These are phyloP conservation scores for Pleurotus sapidus DNA, from an alignment of 768 basidiomycete species.

Conservation along the genomic window DNA sequence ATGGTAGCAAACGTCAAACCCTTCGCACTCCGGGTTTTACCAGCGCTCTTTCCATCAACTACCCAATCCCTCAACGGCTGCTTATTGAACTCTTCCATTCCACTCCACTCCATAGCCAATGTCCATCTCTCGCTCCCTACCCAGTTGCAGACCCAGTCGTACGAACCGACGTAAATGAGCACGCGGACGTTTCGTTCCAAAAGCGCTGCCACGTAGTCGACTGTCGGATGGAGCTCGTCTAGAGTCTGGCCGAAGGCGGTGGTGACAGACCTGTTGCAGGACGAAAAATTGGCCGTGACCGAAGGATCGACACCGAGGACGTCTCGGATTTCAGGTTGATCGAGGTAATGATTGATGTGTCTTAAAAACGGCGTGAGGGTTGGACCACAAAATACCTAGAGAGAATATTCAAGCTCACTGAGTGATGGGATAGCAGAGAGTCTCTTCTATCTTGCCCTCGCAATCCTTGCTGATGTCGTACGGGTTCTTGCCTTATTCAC, in stretches of 20 bases:
- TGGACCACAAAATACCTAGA: neutral
- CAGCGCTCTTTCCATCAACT: conserved; percentile 51
- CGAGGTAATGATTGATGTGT: conserved; percentile 59
- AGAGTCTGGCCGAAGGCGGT: conserved; percentile 42
- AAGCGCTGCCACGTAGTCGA: conserved; percentile 31
- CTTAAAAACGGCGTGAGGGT: conserved; percentile 25
- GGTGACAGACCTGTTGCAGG: conserved; percentile 36
- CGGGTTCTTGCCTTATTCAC: conserved; percentile 47
- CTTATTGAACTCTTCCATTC: conserved; percentile 41
- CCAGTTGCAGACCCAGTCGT: conserved; percentile 62
- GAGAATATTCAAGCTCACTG: neutral
- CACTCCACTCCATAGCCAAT: conserved; percentile 57
- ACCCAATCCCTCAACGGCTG: conserved; percentile 50
- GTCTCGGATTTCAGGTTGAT: conserved; percentile 48
- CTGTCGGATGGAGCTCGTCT: conserved; percentile 43
- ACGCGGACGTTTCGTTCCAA: conserved; percentile 53
- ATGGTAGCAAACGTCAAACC: conserved; percentile 60
- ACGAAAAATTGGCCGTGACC: conserved; percentile 29
- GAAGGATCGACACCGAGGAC: conserved; percentile 62
- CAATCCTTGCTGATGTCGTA: conserved; percentile 72
- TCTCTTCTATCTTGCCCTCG: conserved; percentile 40
- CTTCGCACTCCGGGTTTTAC: conserved; percentile 51
- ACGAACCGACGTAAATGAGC: conserved; percentile 52
- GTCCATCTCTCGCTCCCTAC: conserved; percentile 66
- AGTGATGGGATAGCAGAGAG: conserved; percentile 60